Base-by-base conservation (phyloP, 2,329 filamentous ascomycete species). In the Hortaea sp. region DNA sequence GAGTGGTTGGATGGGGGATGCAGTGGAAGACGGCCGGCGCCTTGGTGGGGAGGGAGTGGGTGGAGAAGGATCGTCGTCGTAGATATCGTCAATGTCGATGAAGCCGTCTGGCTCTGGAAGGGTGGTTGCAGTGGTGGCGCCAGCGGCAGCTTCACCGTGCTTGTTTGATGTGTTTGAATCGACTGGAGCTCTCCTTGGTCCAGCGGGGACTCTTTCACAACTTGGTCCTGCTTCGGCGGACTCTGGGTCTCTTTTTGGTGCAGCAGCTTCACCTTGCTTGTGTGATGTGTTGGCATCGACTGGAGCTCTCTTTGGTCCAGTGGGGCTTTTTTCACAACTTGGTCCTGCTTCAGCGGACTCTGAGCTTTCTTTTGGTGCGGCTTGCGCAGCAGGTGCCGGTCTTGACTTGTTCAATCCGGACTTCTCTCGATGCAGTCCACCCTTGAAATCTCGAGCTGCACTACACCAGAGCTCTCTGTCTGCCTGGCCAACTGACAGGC, bases 361-460 rank as follows among this genome's bases (percentile, higher is more conserved):
- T 9, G 32, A 35, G 9, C 9, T 9, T 35, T 9, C 32, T 35
- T 9, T 9, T 9, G 32, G 32, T 9, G 7, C 32, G 7, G 32
- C 32, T n/a, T 9, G 32, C 7, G 9, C 7, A 9, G 32, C 32
- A 35, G 32, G 32, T n/a, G 32, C 32, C 9, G 32, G 32, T 35
- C 20, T 40, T 13, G n/a, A 27, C 45, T 13, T 30, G 5, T 5
- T 11, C 7, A 49, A 32, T 3, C 42, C 42, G 4, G 43, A 43
- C 31, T 45, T 46, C 28, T 50, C 49, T 29, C 46, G 10, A 6
- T 53, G 41, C 34, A 55, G 48, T 3, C 50, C 52, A 1, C 84
- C 84, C 20, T 80, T 75, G 0, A 68, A 67, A 57, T 86, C 80
- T 52, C 86, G 74, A 27, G 84, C 78, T 5, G 80, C 82, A 35